Conservation (phyloP, 1,284 basidiomycete genomes). For the Trametes sp. region DNA sequence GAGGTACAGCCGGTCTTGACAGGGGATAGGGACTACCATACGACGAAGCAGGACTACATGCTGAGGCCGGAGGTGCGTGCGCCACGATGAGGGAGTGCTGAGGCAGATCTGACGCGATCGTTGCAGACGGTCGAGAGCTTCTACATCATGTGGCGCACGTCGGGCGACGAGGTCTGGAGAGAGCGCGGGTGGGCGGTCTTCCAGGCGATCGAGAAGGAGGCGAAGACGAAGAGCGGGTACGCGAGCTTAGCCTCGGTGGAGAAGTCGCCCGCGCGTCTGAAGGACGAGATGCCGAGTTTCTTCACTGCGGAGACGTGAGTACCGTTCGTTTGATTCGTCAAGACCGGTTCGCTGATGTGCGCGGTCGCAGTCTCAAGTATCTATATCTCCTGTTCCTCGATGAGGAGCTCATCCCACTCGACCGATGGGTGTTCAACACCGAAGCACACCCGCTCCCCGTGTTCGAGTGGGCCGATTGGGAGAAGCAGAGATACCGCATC, state of each 20-base stretch:
- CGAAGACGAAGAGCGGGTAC: conserved; percentile 65
- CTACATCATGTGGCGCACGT: conserved; percentile 74
- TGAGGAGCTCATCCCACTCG: conserved; percentile 66
- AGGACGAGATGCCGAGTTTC: conserved; percentile 76
- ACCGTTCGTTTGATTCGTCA: background rate
- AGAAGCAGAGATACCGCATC: conserved; percentile 35
- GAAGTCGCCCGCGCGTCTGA: conserved; percentile 41
- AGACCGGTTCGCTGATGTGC: background rate
- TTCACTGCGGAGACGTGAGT: conserved; percentile 75
- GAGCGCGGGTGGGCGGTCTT: conserved; percentile 83
- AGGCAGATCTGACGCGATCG: background rate
- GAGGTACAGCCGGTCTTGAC: conserved; percentile 44
- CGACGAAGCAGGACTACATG: conserved; percentile 55
- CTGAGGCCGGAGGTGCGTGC: conserved; percentile 68
- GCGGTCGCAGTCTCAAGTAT: conserved; percentile 62
- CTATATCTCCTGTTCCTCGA: conserved; percentile 69
- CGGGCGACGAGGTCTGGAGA: conserved; percentile 73
- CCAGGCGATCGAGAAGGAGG: conserved; percentile 67
- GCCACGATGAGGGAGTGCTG: background rate
- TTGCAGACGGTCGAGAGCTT: conserved; percentile 71
- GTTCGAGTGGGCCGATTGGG: conserved; percentile 66
- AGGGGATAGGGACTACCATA: conserved; percentile 48
- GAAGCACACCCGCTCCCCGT: conserved; percentile 84
- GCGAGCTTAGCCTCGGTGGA: conserved; percentile 63
- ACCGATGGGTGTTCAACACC: conserved; percentile 86